A percentile compares a stretch with the other conserved stretches of the same genome.
phyloP scores from a whole-genome alignment of 345 rosid species.

The Cardiospermum halicacabum region DNA sequence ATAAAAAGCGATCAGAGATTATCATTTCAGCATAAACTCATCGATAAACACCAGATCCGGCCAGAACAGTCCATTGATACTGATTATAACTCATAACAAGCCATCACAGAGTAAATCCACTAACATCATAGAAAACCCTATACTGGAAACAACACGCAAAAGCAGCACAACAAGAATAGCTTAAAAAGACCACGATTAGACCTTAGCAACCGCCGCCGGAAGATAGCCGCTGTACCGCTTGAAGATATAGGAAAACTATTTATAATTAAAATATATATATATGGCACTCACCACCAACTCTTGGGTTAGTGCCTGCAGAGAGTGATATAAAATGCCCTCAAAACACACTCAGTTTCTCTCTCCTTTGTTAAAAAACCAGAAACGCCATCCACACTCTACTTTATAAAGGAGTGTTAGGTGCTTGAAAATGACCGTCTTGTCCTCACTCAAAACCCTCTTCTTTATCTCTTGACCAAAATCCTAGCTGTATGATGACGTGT shows the following conservation, averaged over 20 bases:
- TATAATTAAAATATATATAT: background rate
- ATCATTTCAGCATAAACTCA: background rate
- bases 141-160: background rate
- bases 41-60: conserved; percentile 19
- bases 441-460: background rate
- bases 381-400: conserved; percentile 12
- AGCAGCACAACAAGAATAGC: background rate
- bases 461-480: background rate
- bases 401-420: conserved; percentile 29
- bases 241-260: background rate
- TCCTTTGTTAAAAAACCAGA: background rate
- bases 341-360: background rate
- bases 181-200: background rate
- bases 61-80: background rate
- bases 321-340: background rate
- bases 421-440: conserved; percentile 33
- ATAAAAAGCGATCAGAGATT: background rate
- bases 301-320: background rate
- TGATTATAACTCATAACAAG: background rate
- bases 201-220: conserved; percentile 16
- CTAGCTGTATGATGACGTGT: background rate
- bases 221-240: background rate
- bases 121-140: too few species aligned
- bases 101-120: conserved; percentile 10
- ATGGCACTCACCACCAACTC: background rate